Evolutionary conservation across 305 asterid genomes (phyloP).

Genomic region (Fraxinus velutina): DNA sequence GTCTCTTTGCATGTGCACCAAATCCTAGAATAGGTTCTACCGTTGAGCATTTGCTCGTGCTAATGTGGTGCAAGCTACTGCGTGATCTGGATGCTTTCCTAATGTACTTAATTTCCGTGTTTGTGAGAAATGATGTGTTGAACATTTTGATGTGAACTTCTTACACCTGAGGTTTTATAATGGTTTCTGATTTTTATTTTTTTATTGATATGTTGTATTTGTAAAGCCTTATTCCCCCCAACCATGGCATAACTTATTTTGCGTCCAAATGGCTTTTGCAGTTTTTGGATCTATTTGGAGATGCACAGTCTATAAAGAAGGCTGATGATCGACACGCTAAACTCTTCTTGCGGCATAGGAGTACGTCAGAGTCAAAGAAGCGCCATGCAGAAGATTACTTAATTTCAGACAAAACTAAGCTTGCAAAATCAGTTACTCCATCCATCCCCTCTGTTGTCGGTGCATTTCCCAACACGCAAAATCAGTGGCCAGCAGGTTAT

Average conservation of each 20-base stretch:
- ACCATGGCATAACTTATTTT: constrained; percentile 12
- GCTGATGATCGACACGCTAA: constrained; percentile 87
- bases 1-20: neutral
- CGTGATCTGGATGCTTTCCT: neutral
- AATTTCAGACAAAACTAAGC: constrained; percentile 70
- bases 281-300: constrained; percentile 97
- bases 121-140: neutral
- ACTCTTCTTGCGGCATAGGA: constrained; percentile 73
- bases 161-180: neutral
- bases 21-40: neutral
- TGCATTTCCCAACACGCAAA: constrained; percentile 66
- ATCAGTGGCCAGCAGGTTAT: constrained; percentile 84
- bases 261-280: constrained; percentile 34
- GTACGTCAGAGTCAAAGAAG: constrained; percentile 73
- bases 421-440: constrained; percentile 55
- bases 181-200: neutral
- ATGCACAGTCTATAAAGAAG: constrained; percentile 58
- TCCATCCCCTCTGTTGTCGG: constrained; percentile 60
- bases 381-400: constrained; percentile 84
- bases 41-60: neutral
- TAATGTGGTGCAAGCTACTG: neutral
- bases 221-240: neutral
- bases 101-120: neutral
- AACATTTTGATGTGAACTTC: neutral
- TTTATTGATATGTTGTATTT: neutral